A percentile compares a stretch with the other conserved stretches of the same genome.
Evolutionary conservation across 441 rosid genomes (phyloP).

Genomic region (Bocquillonia castaneifolia): DNA sequence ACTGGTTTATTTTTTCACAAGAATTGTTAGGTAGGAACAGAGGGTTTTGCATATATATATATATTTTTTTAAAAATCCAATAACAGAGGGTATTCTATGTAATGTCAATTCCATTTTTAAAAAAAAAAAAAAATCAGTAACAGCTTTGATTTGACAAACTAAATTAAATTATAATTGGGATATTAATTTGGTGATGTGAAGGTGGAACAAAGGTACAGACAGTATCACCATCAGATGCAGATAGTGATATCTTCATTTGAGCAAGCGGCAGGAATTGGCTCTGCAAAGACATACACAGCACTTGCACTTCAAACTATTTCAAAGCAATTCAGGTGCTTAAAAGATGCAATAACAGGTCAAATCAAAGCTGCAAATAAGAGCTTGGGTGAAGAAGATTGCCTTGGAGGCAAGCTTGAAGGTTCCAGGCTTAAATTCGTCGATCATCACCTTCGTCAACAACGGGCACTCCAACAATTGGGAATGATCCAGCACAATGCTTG

Average conservation of each 20-base stretch:
- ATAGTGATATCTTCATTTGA: slow-evolving; percentile 63
- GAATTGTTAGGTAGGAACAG: no score
- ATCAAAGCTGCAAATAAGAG: slow-evolving; percentile 62
- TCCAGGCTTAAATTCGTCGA: slow-evolving; percentile 52
- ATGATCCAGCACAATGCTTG: slow-evolving; percentile 92
- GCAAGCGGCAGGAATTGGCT: slow-evolving; percentile 62
- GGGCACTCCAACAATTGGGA: slow-evolving; percentile 83
- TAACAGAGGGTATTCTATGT: no score
- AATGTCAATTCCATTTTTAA: no score
- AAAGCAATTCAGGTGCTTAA: slow-evolving; percentile 67
- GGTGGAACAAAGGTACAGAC: slow-evolving; percentile 72
- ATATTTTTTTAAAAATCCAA: no score
- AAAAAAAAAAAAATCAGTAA: no score
- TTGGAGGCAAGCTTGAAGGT: slow-evolving; percentile 53
- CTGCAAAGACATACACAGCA: slow-evolving; percentile 64
- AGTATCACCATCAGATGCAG: slow-evolving; percentile 65
- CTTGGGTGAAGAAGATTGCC: slow-evolving; percentile 56
- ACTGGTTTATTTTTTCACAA: no score
- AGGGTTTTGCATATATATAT: no score
- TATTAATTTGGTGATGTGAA: slow-evolving; percentile 22
- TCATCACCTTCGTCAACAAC: slow-evolving; percentile 82
- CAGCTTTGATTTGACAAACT: no score
- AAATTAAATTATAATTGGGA: no score
- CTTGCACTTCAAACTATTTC: slow-evolving; percentile 89
- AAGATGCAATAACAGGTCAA: slow-evolving; percentile 66